Evolutionary conservation across 805 yeast species (phyloP).

Genomic region (Clavispora vitiphila): DNA sequence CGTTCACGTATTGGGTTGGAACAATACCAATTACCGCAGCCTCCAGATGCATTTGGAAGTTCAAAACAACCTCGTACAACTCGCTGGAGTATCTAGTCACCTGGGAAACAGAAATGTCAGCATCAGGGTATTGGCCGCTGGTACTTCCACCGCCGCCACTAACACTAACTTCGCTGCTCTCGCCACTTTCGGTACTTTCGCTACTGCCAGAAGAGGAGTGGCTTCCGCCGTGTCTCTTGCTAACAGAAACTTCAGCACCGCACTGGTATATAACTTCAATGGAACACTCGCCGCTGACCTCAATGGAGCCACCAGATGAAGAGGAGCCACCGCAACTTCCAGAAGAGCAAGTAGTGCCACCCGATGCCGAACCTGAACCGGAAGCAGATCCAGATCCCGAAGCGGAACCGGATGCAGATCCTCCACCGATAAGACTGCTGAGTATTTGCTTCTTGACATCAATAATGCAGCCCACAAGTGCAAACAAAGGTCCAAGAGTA

Average conservation of each 20-base stretch:
- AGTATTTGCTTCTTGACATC: neutral
- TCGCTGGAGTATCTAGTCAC: neutral
- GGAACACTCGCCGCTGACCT: neutral
- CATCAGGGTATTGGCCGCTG: neutral
- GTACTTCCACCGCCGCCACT: neutral
- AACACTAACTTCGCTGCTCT: neutral
- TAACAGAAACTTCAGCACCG: neutral
- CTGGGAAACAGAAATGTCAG: neutral
- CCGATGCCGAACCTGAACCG: neutral
- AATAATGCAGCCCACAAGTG: neutral
- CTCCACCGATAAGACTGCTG: neutral
- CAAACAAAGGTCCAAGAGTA: neutral
- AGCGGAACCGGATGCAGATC: neutral
- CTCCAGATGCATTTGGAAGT: constrained; percentile 5
- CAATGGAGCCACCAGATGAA: neutral
- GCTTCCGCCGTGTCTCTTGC: neutral
- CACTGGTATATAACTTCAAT: neutral
- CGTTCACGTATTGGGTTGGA: constrained; percentile 2
- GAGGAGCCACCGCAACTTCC: too few species aligned
- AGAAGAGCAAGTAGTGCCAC: too few species aligned
- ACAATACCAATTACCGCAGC: constrained; percentile 1
- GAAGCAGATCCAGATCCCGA: neutral
- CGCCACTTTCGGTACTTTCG: neutral
- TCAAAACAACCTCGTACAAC: constrained; percentile 4
- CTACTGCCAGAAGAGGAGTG: neutral